Percentiles rank a stretch among this genome's conserved stretches.
Evolutionary conservation across 305 asterid species (phyloP).

Genomic region (Lippia alba): DNA sequence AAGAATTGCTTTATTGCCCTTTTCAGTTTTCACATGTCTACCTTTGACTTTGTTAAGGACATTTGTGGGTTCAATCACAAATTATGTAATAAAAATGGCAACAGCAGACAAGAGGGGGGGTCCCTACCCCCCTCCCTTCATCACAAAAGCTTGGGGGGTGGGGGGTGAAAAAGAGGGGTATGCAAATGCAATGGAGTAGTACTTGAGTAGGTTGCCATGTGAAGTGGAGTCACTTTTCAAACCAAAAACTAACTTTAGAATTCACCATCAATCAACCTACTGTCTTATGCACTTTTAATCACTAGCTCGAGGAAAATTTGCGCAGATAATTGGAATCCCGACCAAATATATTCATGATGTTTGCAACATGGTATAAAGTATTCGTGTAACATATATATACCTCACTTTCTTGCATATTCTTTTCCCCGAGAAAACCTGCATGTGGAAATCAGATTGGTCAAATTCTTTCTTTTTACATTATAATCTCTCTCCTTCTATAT

Average conservation of each 20-base stretch:
- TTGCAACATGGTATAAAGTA: constrained; percentile 1
- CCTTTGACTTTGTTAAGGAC: constrained; percentile 31
- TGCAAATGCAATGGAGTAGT: constrained; percentile 49
- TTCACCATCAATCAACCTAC: constrained; percentile 39
- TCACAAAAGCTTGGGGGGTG: constrained; percentile 25
- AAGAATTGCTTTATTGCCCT: constrained; percentile 28
- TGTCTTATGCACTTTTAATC: constrained; percentile 21
- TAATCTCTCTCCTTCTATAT: no score
- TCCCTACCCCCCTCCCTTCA: constrained; percentile 24
- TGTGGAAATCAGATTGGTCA: constrained; percentile 19
- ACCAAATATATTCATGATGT: background rate
- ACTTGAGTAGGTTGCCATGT: constrained; percentile 66
- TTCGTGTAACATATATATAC: background rate
- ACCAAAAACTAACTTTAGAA: constrained; percentile 31
- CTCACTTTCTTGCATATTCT: constrained; percentile 32
- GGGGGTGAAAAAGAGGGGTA: no score
- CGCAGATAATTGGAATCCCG: background rate
- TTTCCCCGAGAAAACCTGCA: constrained; percentile 3
- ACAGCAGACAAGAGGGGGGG: constrained; percentile 41
- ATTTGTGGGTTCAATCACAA: constrained; percentile 32
- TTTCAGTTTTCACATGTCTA: constrained; percentile 36
- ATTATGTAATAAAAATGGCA: constrained; percentile 33
- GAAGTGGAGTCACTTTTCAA: constrained; percentile 35
- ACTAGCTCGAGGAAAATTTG: background rate
- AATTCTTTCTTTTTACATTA: constrained; percentile 5